Evolutionary conservation across 2,329 filamentous ascomycete species (phyloP).

Genomic region (Fusarium drepaniforme): DNA sequence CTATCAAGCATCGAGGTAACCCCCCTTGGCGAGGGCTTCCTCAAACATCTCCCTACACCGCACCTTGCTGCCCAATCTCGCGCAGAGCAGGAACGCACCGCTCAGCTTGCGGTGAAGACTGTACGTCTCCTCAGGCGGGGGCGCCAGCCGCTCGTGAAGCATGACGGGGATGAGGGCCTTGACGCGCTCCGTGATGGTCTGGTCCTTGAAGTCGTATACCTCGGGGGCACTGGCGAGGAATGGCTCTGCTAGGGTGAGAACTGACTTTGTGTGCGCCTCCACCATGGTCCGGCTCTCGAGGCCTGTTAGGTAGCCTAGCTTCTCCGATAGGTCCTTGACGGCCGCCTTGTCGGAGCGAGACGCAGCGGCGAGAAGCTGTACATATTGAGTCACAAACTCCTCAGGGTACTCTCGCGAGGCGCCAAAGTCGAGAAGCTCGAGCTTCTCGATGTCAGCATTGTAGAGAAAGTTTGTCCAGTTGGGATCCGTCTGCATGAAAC

Average conservation of each 20-base stretch:
- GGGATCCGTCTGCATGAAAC: conserved; percentile 98
- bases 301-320: conserved; percentile 92
- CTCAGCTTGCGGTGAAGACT: conserved; percentile 94
- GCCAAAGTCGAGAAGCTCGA: conserved; percentile 96
- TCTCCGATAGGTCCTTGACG: conserved; percentile 76
- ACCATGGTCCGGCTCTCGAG: conserved; percentile 89
- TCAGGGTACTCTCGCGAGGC: conserved; percentile 88
- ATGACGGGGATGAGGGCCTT: conserved; percentile 91
- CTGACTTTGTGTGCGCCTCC: conserved; percentile 88
- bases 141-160: conserved; percentile 87
- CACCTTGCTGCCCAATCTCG: conserved; percentile 85
- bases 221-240: conserved; percentile 82
- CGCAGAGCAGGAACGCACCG: conserved; percentile 93
- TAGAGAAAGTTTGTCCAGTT: conserved; percentile 99
- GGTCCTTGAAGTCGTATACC: conserved; percentile 90
- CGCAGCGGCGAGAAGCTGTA: conserved; percentile 84
- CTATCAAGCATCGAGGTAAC: conserved; percentile 38
- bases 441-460: conserved; percentile 76
- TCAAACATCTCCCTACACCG: conserved; percentile 85
- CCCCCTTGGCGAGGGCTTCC: conserved; percentile 59
- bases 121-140: conserved; percentile 98
- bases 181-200: conserved; percentile 97
- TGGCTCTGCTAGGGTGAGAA: conserved; percentile 92
- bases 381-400: conserved; percentile 83
- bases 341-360: conserved; percentile 74